Percentiles rank a stretch among this genome's conserved stretches.
Evolutionary conservation across 2,329 filamentous ascomycete genomes (phyloP).

Genomic region (Hypocrella siamensis): DNA sequence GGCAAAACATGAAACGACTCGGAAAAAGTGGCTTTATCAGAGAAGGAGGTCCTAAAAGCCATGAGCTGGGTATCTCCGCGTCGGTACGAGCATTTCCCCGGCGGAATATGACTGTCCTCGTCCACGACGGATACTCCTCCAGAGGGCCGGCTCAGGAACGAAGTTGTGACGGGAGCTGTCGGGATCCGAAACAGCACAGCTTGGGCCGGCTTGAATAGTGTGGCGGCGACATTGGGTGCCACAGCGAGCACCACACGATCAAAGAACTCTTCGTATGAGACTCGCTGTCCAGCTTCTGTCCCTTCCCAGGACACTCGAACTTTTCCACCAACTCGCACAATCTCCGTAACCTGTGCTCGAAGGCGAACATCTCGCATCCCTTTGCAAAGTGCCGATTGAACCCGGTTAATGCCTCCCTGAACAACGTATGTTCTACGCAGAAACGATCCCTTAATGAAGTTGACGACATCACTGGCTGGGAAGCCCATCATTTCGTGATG

Average conservation of each 20-base stretch:
- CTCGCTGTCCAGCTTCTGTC: constrained; percentile 2
- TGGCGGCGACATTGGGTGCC: constrained; percentile 33
- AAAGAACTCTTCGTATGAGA: constrained; percentile 20
- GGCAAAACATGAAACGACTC: constrained; percentile 37
- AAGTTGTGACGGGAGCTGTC: constrained; percentile 29
- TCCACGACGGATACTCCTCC: constrained; percentile 3
- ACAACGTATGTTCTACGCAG: constrained; percentile 35
- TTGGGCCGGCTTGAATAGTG: constrained; percentile 27
- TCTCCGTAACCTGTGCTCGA: constrained; percentile 18
- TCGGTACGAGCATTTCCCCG: constrained; percentile 13
- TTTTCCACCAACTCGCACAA: constrained; percentile 10
- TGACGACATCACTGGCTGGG: constrained; percentile 34
- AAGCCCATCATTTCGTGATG: constrained; percentile 33
- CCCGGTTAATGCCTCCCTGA: constrained; percentile 29
- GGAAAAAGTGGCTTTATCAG: constrained; percentile 17
- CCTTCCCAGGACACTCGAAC: constrained; percentile 20
- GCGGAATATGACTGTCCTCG: constrained; percentile 1
- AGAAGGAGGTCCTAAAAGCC: constrained; percentile 19
- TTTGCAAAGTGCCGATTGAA: constrained; percentile 27
- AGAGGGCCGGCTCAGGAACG: constrained; percentile 18
- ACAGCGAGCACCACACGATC: constrained; percentile 38
- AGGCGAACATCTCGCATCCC: constrained; percentile 24
- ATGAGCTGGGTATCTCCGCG: constrained; percentile 15
- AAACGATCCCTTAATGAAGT: constrained; percentile 31
- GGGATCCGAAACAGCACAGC: constrained; percentile 26